Conservation (phyloP, 768 basidiomycete genomes). For the Brasilioporus rufonigricans region DNA sequence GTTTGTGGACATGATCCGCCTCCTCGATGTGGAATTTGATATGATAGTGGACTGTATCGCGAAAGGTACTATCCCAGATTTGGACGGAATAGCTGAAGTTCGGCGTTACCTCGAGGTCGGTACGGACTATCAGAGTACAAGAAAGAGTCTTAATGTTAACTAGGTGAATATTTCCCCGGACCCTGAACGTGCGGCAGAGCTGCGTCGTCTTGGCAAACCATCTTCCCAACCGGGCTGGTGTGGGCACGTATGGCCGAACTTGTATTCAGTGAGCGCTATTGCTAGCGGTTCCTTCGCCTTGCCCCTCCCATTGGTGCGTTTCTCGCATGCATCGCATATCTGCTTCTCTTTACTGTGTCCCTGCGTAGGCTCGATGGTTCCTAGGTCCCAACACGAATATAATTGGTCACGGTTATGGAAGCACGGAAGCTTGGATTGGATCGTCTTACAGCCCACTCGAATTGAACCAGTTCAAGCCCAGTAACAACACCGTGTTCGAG, state of each 20-base stretch:
- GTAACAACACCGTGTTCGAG: constrained; percentile 4
- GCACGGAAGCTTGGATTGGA: constrained; percentile 8
- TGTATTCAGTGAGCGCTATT: constrained; percentile 1
- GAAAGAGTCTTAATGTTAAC: neutral
- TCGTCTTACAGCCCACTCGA: constrained; percentile 4
- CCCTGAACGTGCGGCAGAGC: constrained; percentile 5
- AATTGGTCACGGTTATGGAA: neutral
- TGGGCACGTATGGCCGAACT: constrained; percentile 8
- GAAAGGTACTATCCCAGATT: no score
- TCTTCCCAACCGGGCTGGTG: constrained; percentile 13
- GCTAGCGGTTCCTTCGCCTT: constrained; percentile 14
- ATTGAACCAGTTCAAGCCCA: no score
- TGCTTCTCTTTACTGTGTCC: no score
- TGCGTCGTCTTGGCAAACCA: constrained; percentile 10
- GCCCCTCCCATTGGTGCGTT: constrained; percentile 7
- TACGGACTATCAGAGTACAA: neutral
- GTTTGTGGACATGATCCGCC: constrained; percentile 12
- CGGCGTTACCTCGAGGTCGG: constrained; percentile 1
- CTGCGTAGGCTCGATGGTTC: no score
- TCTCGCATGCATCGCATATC: neutral
- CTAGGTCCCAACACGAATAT: constrained; percentile 8
- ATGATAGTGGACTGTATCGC: no score
- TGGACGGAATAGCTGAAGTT: no score
- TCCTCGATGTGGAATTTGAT: no score
- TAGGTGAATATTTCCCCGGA: no score